Evolutionary conservation across 192 early-diverging fungal genomes (phyloP), one percentile per base, ranked within the genome.

Genomic region (Borealophlyctis nickersoniae): DNA sequence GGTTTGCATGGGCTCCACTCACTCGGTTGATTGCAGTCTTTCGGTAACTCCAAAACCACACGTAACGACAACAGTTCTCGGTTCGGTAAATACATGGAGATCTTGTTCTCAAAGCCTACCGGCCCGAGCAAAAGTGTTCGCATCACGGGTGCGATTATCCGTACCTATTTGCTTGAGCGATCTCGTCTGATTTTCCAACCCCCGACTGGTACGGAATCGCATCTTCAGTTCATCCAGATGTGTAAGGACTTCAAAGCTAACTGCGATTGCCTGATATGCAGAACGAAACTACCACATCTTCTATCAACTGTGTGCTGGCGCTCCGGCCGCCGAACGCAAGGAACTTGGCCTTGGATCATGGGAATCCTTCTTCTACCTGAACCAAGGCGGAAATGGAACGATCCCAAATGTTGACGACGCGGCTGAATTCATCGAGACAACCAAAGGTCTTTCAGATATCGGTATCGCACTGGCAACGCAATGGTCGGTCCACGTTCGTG

Each of bases 231-330:
- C n/a, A n/a, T n/a, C n/a, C n/a, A n/a, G n/a, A n/a, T n/a, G n/a
- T n/a, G n/a, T n/a, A n/a, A n/a, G n/a, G n/a, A n/a, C n/a, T n/a
- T n/a, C n/a, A n/a, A n/a, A n/a, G n/a, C n/a, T n/a, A n/a, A n/a
- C n/a, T n/a, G n/a, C n/a, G n/a, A n/a, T 23, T 65, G 14, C 4
- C 31, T n/a, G 24, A 66, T 45, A 4, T 3, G 11, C 36, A 0
- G 95, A 98, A 77, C 84, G 96, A 67, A 97, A 96, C 82, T 99
- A 99, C 81, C 96, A 99, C 82, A 92, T 99, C 73, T 99, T 99
- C 75, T 99, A 99, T 78, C 96, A 99, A 83, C 86, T 99, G 45
- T 95, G 93, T 77, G 87, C 93, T 19, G 95, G 91, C 49, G 88
- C 86, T 4, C 91, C 93, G 11, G 77, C 86, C 3, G 92, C 86